These are phyloP conservation scores for Apiotrichum mycotoxinovorans DNA, from an alignment of 1,284 basidiomycete genomes.

Conservation along the genomic window DNA sequence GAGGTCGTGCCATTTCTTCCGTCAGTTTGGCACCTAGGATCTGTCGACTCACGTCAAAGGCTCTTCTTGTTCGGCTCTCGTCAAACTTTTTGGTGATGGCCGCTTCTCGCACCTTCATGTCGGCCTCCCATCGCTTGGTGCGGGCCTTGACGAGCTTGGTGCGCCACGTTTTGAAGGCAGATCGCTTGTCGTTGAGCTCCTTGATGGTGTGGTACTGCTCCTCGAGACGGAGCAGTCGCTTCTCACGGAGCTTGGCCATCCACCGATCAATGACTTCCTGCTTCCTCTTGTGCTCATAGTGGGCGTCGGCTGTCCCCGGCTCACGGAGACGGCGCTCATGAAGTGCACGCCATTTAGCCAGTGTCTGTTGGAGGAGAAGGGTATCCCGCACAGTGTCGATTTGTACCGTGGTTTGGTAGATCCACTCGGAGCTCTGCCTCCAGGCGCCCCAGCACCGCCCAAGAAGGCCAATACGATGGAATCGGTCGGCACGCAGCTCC, in stretches of 20 bases:
- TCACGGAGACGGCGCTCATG: slow-evolving; percentile 25
- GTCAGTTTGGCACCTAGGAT: slow-evolving; percentile 5
- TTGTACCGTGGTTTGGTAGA: slow-evolving; percentile 37
- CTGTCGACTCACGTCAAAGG: slow-evolving; percentile 26
- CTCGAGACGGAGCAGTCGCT: slow-evolving; percentile 19
- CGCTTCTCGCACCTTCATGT: slow-evolving; percentile 29
- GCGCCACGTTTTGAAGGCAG: slow-evolving; percentile 30
- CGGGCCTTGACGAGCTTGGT: slow-evolving; percentile 18
- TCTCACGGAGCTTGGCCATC: slow-evolving; percentile 20
- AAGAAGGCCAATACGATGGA: slow-evolving; percentile 38
- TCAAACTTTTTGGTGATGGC: background rate
- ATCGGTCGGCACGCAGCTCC: slow-evolving; percentile 39
- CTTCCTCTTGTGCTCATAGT: slow-evolving; percentile 26
- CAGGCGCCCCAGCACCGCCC: slow-evolving; percentile 46
- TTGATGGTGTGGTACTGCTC: background rate
- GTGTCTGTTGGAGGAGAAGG: slow-evolving; percentile 39
- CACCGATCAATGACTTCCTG: slow-evolving; percentile 22
- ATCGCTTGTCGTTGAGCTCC: slow-evolving; percentile 1
- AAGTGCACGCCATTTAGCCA: slow-evolving; percentile 33
- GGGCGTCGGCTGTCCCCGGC: slow-evolving; percentile 36
- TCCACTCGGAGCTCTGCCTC: slow-evolving; percentile 37
- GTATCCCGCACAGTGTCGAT: slow-evolving; percentile 38
- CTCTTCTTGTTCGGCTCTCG: background rate
- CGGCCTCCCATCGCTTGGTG: slow-evolving; percentile 35
- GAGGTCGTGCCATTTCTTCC: slow-evolving; percentile 14